Evolutionary conservation across 2,329 filamentous ascomycete species (phyloP).

Genomic region (Colletotrichum sp.): DNA sequence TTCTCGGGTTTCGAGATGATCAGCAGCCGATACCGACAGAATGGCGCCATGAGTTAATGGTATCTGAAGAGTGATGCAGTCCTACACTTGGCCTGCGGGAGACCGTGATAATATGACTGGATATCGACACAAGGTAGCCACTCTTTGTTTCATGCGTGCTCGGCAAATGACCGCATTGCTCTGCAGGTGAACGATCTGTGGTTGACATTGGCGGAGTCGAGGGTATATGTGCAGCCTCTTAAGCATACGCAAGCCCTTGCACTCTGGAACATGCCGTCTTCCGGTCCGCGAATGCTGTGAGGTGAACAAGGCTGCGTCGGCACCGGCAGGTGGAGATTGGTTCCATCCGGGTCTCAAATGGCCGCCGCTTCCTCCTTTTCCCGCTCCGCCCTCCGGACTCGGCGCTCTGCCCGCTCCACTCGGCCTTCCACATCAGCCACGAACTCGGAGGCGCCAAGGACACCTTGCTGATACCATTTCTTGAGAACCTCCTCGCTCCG

Average conservation of each 20-base stretch:
- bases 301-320: background rate
- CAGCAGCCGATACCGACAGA: background rate
- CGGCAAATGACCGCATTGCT: background rate
- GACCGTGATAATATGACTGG: background rate
- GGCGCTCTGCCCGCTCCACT: constrained; percentile 68
- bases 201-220: background rate
- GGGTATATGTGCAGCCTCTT: background rate
- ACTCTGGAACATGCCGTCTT: background rate
- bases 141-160: background rate
- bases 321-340: background rate
- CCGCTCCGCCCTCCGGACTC: constrained; percentile 68
- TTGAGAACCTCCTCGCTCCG: constrained; percentile 68
- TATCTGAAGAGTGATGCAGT: background rate
- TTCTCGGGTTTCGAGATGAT: background rate
- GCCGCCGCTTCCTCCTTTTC: constrained; percentile 50
- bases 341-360: background rate
- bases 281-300: background rate
- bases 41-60: background rate
- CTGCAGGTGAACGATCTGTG: background rate
- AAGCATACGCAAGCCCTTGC: background rate
- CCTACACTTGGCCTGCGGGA: background rate
- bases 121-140: background rate
- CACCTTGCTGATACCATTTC: constrained; percentile 75
- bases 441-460: constrained; percentile 70
- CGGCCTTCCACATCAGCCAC: constrained; percentile 76